phyloP scores from a whole-genome alignment of 176 grass and related monocot species.

The Tuctoria greenei region DNA sequence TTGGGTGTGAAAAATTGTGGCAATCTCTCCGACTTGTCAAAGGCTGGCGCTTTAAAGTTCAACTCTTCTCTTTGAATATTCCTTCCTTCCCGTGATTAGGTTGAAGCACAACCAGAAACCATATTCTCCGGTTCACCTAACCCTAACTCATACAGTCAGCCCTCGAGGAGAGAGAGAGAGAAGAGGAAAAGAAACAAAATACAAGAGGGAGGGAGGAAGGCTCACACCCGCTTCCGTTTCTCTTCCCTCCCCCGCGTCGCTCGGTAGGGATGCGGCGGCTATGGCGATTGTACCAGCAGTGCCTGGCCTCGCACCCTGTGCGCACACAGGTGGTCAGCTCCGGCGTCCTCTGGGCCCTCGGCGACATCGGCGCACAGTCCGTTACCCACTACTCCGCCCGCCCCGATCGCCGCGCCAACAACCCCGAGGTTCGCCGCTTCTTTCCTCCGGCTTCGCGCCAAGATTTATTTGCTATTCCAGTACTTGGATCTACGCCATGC shows the following conservation, averaged over 20 bases:
- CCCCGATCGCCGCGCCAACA: conserved; percentile 29
- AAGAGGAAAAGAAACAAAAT: not conserved
- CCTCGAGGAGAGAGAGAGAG: not conserved
- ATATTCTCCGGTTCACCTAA: not conserved
- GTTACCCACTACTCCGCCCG: conserved; percentile 60
- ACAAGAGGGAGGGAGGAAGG: not conserved
- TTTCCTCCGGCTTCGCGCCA: not conserved
- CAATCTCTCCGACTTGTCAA: not conserved
- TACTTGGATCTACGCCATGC: not conserved
- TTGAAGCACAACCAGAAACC: not conserved
- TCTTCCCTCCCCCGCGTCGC: not conserved
- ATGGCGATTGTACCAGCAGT: conserved; percentile 91
- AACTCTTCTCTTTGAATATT: not conserved
- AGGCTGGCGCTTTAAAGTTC: not conserved
- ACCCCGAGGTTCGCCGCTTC: conserved; percentile 17
- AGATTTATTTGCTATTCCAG: not conserved
- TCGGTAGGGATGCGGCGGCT: conserved; percentile 57
- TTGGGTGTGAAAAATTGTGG: not conserved
- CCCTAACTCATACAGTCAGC: not conserved
- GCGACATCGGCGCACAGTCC: conserved; percentile 87
- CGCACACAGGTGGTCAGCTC: conserved; percentile 91
- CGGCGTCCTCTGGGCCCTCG: conserved; percentile 81
- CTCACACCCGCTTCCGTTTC: not conserved
- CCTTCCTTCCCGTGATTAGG: not conserved
- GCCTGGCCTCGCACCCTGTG: conserved; percentile 74